Evolutionary conservation across 2,329 filamentous ascomycete genomes (phyloP).

Genomic region (Nothopassalora personata): DNA sequence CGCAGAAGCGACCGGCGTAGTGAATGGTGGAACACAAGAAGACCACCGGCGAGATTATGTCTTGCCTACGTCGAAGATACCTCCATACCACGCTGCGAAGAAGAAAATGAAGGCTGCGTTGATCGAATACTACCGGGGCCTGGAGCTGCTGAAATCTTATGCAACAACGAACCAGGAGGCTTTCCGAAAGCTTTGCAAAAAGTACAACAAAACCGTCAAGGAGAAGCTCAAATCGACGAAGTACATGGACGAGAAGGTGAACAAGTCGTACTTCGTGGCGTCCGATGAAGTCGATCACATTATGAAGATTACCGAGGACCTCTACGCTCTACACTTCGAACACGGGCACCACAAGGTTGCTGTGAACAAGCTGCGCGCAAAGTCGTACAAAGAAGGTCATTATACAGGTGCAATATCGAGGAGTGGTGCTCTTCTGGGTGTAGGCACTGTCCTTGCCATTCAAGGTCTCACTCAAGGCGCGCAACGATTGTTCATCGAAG

Average conservation of each 20-base stretch:
- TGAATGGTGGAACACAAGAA: constrained; percentile 38
- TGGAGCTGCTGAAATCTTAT: constrained; percentile 90
- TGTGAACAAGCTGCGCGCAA: constrained; percentile 74
- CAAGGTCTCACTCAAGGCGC: constrained; percentile 40
- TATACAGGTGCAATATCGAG: constrained; percentile 56
- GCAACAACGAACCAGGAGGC: constrained; percentile 84
- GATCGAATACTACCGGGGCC: constrained; percentile 85
- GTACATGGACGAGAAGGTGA: constrained; percentile 89
- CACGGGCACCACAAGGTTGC: constrained; percentile 89
- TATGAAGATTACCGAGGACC: constrained; percentile 75
- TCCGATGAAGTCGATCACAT: constrained; percentile 78
- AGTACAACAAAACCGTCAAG: constrained; percentile 88
- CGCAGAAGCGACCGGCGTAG: neutral
- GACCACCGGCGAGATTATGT: constrained; percentile 45
- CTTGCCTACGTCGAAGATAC: constrained; percentile 43
- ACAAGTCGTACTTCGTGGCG: constrained; percentile 83
- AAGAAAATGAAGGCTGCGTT: constrained; percentile 84
- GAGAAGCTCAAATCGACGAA: constrained; percentile 57
- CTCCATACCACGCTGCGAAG: constrained; percentile 83
- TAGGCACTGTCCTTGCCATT: constrained; percentile 40
- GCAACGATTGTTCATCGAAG: constrained; percentile 12
- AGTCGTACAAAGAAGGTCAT: constrained; percentile 55
- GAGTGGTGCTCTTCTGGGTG: constrained; percentile 45
- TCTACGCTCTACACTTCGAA: constrained; percentile 94
- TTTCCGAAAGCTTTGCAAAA: constrained; percentile 97